phyloP scores from a whole-genome alignment of 164 flowering plant species.

The Aristolochia contorta region DNA sequence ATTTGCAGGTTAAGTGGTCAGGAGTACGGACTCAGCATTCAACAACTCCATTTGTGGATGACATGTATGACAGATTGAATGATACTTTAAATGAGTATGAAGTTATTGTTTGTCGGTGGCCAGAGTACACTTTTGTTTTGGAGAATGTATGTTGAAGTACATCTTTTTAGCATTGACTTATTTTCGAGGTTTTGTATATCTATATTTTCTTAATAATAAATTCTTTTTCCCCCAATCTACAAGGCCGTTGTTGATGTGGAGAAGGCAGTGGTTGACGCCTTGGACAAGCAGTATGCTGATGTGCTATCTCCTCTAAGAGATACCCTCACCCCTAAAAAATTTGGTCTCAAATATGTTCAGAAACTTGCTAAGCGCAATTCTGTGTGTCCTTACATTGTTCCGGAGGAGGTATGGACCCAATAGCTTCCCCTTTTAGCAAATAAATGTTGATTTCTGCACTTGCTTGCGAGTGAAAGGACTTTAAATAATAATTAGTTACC shows the following conservation, averaged over 20 bases:
- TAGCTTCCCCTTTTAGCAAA: no score
- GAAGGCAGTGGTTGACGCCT: slow-evolving; percentile 77
- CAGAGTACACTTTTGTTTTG: slow-evolving; percentile 73
- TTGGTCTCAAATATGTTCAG: slow-evolving; percentile 84
- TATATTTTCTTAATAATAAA: no score
- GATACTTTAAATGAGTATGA: slow-evolving; percentile 77
- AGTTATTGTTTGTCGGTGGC: slow-evolving; percentile 84
- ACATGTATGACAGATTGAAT: slow-evolving; percentile 77
- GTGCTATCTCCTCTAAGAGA: slow-evolving; percentile 86
- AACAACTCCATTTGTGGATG: slow-evolving; percentile 93
- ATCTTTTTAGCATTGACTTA: background rate
- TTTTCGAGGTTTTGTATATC: background rate
- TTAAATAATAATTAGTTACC: no score
- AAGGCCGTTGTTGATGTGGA: slow-evolving; percentile 91
- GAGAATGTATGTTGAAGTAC: slow-evolving; percentile 55
- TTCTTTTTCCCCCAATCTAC: background rate
- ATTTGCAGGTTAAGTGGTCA: slow-evolving; percentile 88
- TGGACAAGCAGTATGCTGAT: slow-evolving; percentile 89
- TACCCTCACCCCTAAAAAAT: slow-evolving; percentile 55
- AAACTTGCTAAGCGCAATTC: slow-evolving; percentile 65
- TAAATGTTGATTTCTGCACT: no score
- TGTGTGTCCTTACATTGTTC: slow-evolving; percentile 40
- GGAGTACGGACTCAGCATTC: slow-evolving; percentile 83
- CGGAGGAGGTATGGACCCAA: slow-evolving; percentile 55
- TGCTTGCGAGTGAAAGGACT: no score